Percentiles rank a stretch among this genome's conserved stretches.
Evolutionary conservation across 805 yeast genomes (phyloP).

Genomic region (Naumovozyma dairenensis): DNA sequence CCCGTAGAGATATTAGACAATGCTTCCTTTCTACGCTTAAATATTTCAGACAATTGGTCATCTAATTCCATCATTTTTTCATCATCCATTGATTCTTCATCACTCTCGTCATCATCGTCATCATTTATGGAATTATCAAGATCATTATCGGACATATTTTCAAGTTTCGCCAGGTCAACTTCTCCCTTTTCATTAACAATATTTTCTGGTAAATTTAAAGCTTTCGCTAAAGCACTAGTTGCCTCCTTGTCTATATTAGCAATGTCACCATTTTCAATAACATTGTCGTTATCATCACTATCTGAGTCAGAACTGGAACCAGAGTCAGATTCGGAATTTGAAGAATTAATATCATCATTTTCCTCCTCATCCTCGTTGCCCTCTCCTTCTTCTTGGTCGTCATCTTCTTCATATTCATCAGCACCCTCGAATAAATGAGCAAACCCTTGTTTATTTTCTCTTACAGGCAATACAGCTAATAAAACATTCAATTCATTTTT

Average conservation of each 20-base stretch:
- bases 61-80: conserved; percentile 95
- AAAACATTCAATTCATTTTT: conserved; percentile 38
- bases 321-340: conserved; percentile 25
- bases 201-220: conserved; percentile 52
- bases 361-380: conserved; percentile 28
- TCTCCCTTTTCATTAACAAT: conserved; percentile 35
- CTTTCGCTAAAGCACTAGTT: conserved; percentile 56
- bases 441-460: conserved; percentile 79
- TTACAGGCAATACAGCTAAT: conserved; percentile 47
- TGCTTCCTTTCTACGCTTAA: conserved; percentile 70
- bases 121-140: too few species aligned
- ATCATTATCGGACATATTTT: conserved; percentile 32
- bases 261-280: conserved; percentile 32
- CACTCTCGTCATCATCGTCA: conserved; percentile 47
- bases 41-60: conserved; percentile 69
- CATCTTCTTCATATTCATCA: conserved; percentile 39
- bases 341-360: conserved; percentile 24
- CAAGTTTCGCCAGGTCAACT: conserved; percentile 39
- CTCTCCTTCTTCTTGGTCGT: conserved; percentile 34
- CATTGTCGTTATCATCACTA: conserved; percentile 25
- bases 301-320: conserved; percentile 25
- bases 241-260: conserved; percentile 45
- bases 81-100: conserved; percentile 84
- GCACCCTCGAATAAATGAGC: conserved; percentile 60
- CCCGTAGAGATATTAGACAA: conserved; percentile 47